Conservation (phyloP, 1,139 yeast genomes). For the Geotrichum europaeum region DNA sequence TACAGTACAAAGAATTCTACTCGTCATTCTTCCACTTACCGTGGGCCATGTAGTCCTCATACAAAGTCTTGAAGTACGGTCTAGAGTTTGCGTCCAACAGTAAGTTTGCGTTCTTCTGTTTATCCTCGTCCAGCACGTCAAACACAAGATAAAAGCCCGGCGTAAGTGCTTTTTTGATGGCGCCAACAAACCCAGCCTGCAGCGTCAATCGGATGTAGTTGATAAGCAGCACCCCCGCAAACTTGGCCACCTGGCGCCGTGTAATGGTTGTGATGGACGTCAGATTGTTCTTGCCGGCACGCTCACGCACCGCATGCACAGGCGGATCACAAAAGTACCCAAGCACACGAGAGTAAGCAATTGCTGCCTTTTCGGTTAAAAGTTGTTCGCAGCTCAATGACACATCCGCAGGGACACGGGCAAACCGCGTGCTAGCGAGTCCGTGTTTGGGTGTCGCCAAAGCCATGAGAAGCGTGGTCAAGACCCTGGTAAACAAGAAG, state of each 20-base stretch:
- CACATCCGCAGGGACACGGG: neutral
- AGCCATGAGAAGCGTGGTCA: slow-evolving; percentile 43
- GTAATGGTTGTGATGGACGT: slow-evolving; percentile 52
- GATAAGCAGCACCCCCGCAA: slow-evolving; percentile 55
- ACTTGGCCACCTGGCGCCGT: slow-evolving; percentile 56
- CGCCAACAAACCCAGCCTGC: slow-evolving; percentile 43
- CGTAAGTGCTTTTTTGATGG: slow-evolving; percentile 47
- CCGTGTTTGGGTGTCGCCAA: slow-evolving; percentile 10
- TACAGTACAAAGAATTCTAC: neutral
- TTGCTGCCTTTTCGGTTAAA: slow-evolving; percentile 37
- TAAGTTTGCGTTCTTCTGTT: slow-evolving; percentile 57
- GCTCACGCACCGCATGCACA: slow-evolving; percentile 28
- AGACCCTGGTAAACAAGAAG: slow-evolving; percentile 51
- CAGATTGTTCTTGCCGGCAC: slow-evolving; percentile 34
- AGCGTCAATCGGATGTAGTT: slow-evolving; percentile 48
- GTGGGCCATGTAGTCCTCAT: slow-evolving; percentile 63
- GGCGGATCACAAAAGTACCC: slow-evolving; percentile 71
- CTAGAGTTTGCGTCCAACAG: slow-evolving; percentile 69
- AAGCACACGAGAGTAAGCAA: slow-evolving; percentile 52
- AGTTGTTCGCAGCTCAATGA: slow-evolving; percentile 18
- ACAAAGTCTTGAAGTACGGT: slow-evolving; percentile 58
- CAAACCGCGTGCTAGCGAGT: neutral
- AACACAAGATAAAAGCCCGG: slow-evolving; percentile 59
- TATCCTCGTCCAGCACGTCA: slow-evolving; percentile 63
- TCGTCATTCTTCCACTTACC: slow-evolving; percentile 78